phyloP scores from a whole-genome alignment of 2,329 filamentous ascomycete genomes.

The Colletotrichum sp. region DNA sequence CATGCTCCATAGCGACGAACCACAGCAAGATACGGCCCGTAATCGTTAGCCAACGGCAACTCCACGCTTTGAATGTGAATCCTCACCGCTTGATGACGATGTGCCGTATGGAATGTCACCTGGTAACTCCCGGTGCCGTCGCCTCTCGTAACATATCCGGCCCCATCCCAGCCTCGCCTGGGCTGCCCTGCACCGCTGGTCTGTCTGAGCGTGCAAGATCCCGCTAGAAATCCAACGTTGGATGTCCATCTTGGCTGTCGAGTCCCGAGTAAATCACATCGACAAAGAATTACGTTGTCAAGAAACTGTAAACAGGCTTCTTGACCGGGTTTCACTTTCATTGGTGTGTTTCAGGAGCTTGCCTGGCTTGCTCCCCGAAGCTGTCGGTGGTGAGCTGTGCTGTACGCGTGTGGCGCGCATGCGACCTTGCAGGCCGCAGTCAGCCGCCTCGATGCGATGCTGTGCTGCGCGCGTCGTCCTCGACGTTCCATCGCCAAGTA shows the following conservation, averaged over 20 bases:
- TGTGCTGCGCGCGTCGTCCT: neutral
- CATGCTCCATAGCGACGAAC: neutral
- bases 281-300: neutral
- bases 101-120: conserved; percentile 14
- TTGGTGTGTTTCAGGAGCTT: conserved; percentile 15
- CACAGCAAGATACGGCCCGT: conserved; percentile 14
- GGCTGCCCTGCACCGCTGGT: neutral
- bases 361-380: neutral
- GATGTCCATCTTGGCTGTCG: neutral
- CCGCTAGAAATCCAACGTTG: neutral
- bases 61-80: conserved; percentile 8
- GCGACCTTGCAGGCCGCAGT: neutral
- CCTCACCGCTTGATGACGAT: conserved; percentile 19
- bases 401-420: conserved; percentile 3
- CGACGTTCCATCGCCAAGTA: conserved; percentile 12
- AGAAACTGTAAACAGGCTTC: neutral
- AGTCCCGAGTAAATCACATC: neutral
- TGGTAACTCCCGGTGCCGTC: neutral
- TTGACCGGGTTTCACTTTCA: conserved; percentile 10
- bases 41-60: conserved; percentile 18
- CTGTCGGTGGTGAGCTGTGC: neutral
- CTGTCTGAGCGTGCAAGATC: neutral
- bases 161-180: neutral
- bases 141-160: conserved; percentile 1
- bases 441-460: conserved; percentile 12